Conservation (phyloP, 257 asterid genomes). For the Voacanga thouarsii region DNA sequence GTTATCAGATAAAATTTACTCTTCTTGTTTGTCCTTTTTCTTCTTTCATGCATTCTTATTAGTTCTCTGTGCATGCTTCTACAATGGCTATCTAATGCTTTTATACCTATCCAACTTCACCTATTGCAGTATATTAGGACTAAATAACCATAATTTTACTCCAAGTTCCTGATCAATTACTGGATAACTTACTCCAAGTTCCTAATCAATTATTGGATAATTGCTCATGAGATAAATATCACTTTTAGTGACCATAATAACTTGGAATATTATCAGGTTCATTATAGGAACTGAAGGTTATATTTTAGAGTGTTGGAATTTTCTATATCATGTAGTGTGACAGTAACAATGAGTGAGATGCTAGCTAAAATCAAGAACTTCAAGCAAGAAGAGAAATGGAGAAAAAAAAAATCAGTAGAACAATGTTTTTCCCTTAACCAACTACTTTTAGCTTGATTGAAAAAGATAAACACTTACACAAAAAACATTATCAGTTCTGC, state of each 20-base stretch:
- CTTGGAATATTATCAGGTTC: not conserved
- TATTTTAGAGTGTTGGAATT: no score
- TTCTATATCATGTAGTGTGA: not conserved
- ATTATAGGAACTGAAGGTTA: not conserved
- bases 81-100: not conserved
- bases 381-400: not conserved
- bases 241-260: not conserved
- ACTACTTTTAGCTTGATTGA: not conserved
- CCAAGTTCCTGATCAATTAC: not conserved
- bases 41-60: not conserved
- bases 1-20: not conserved
- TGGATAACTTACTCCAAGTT: no score
- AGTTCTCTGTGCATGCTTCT: not conserved
- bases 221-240: not conserved
- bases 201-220: no score
- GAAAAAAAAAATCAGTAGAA: not conserved
- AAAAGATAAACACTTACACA: not conserved
- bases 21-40: not conserved
- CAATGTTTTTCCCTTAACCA: not conserved
- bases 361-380: not conserved
- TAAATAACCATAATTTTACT: not conserved
- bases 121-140: not conserved
- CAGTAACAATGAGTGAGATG: not conserved
- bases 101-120: not conserved
- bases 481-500: not conserved